Base-by-base conservation (phyloP, 2,329 filamentous ascomycete genomes). In the Trichoderma koningii region DNA sequence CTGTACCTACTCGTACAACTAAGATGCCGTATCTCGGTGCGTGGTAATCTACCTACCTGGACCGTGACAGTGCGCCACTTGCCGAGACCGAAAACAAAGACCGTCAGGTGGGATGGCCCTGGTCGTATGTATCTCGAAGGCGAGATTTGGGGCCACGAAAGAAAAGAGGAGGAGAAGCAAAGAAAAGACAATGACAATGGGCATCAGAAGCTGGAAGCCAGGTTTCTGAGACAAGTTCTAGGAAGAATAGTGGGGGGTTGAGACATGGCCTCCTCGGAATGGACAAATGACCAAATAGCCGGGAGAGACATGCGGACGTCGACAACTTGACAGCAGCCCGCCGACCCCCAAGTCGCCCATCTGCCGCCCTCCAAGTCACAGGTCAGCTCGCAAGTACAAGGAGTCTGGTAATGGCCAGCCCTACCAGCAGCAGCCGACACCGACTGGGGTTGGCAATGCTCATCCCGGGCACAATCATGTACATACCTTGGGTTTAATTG, bases 221-320 rank as follows among this genome's bases (percentile, higher is more conserved):
- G 56, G 19, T 42, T 10, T 26, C 34, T 38, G 30, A 62, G 48
- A 52, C 47, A 62, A 7, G 21, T 9, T 3, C 26, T 5, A 26
- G 10, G n/a, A 12, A 6, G 17, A 15, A 7, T 7, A 47, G 57
- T 42, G 56, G 45, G 56, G 56, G 56, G 47, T 12, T 59, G 55
- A 59, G 55, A 59, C 55, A 41, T 14, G 51, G 15, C 7, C 30
- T 50, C 15, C 55, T 45, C 30, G 23, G 23, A 14, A 41, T 38
- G 51, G 28, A 30, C 30, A 55, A 41, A 55, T 26, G 28, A 41
- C 45, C 56, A 60, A 50, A 42, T 42, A 42, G 56, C 45, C 30
- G 56, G 56, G 45, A 51, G 44, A 42, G 45, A 60, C 56, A 60
- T 12, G 28, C 5, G 44, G 44, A 60, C 17, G 30, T 26, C 45